Conservation (phyloP, 2,329 filamentous ascomycete genomes). For the Botrytis medusae region DNA sequence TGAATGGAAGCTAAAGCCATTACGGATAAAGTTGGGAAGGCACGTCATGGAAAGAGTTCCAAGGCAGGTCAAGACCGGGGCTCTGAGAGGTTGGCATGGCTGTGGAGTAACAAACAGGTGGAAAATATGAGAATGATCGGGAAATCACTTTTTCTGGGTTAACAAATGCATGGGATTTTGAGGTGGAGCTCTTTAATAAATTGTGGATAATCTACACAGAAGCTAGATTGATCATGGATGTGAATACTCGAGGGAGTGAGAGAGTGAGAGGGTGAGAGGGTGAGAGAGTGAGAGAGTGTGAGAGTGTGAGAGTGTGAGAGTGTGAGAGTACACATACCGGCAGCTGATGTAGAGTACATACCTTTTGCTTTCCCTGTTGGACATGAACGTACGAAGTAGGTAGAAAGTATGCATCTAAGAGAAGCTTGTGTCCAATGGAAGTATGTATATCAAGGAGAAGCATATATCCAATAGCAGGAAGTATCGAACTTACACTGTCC, state of each 20-base stretch:
- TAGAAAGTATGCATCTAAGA: background rate
- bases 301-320: no score
- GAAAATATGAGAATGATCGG: background rate
- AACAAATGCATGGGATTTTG: background rate
- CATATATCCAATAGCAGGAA: background rate
- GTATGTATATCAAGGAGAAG: background rate
- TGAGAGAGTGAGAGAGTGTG: no score
- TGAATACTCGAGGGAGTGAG: background rate
- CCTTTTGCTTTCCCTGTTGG: background rate
- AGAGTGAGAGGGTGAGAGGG: no score
- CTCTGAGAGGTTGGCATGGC: constrained; percentile 2
- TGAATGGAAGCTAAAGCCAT: constrained; percentile 15
- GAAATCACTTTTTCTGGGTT: background rate
- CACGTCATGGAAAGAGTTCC: constrained; percentile 18
- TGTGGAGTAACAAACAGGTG: background rate
- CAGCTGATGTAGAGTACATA: background rate
- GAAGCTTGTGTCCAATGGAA: no score
- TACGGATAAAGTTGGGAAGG: constrained; percentile 19
- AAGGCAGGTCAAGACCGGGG: background rate
- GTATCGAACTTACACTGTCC: background rate
- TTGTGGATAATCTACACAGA: background rate
- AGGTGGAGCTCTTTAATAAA: background rate
- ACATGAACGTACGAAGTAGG: background rate
- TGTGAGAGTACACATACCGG: background rate
- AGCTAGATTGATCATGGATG: background rate